Conservation (phyloP, 495 filamentous ascomycete species). For the Penicillium fimorum region DNA sequence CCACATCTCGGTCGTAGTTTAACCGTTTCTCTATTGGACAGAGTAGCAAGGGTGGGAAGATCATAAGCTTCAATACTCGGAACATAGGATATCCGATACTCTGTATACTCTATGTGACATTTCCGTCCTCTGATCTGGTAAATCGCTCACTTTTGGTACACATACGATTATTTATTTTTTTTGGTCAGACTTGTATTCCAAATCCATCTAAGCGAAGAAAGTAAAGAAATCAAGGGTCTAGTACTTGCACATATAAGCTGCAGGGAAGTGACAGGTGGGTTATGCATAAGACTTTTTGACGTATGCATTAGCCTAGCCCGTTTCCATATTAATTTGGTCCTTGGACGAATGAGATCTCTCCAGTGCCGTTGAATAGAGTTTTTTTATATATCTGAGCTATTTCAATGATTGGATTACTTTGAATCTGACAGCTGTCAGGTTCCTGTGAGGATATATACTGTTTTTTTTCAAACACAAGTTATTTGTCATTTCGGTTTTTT, state of each 20-base stretch:
- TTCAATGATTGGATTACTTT: background rate
- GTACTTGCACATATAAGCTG: no score
- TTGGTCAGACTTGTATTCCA: no score
- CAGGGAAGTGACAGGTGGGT: no score
- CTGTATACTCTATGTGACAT: slow-evolving; percentile 7
- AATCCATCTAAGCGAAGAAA: no score
- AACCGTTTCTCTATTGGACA: background rate
- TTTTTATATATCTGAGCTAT: slow-evolving; percentile 18
- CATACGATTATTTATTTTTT: no score
- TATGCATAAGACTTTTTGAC: slow-evolving; percentile 13
- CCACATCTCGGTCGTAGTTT: background rate
- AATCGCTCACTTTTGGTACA: no score
- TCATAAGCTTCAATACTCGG: background rate
- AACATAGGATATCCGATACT: background rate
- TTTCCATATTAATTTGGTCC: slow-evolving; percentile 1
- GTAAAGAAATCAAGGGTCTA: background rate
- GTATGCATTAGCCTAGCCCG: slow-evolving; percentile 17
- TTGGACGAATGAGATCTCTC: background rate
- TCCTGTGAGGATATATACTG: background rate
- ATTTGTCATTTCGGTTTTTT: background rate
- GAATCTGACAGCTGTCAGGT: slow-evolving; percentile 8
- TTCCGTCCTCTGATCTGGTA: no score
- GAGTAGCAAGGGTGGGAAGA: background rate
- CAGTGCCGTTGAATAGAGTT: slow-evolving; percentile 10
- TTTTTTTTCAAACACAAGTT: background rate